phyloP scores from a whole-genome alignment of 1,284 basidiomycete genomes.

The Neotropicomus parvogracilis region DNA sequence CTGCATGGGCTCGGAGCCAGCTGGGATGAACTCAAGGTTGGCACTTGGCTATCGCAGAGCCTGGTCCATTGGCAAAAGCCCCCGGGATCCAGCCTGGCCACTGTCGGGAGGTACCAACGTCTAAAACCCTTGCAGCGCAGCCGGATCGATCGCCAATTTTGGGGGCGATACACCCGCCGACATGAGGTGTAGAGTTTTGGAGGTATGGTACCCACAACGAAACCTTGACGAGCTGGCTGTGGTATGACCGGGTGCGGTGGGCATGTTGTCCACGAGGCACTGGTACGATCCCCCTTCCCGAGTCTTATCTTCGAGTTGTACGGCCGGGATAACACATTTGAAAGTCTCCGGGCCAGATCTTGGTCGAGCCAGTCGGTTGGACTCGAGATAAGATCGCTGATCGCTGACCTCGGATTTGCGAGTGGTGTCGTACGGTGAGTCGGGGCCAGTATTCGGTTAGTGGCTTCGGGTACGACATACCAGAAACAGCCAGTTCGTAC shows the following conservation, averaged over 20 bases:
- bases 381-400: conserved; percentile 13
- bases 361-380: too few relatives aligned
- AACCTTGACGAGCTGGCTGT: too few relatives aligned
- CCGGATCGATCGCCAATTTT: not conserved
- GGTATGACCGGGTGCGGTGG: too few relatives aligned
- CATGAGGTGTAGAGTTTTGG: conserved; percentile 5
- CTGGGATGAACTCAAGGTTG: too few relatives aligned
- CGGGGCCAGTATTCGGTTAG: conserved; percentile 5
- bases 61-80: too few relatives aligned
- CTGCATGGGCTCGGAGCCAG: not conserved
- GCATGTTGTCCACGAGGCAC: conserved; percentile 9
- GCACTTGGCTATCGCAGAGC: not conserved
- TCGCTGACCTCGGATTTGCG: conserved; percentile 1
- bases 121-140: not conserved
- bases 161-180: not conserved
- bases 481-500: conserved; percentile 3
- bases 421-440: too few relatives aligned
- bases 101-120: not conserved
- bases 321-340: too few relatives aligned
- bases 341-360: not conserved
- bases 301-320: not conserved
- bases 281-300: not conserved
- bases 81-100: too few relatives aligned
- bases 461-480: conserved; percentile 1
- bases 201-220: not conserved